Evolutionary conservation across 1,284 basidiomycete species (phyloP), one percentile per base, ranked within the genome.

Genomic region (Fistulina hepatica): DNA sequence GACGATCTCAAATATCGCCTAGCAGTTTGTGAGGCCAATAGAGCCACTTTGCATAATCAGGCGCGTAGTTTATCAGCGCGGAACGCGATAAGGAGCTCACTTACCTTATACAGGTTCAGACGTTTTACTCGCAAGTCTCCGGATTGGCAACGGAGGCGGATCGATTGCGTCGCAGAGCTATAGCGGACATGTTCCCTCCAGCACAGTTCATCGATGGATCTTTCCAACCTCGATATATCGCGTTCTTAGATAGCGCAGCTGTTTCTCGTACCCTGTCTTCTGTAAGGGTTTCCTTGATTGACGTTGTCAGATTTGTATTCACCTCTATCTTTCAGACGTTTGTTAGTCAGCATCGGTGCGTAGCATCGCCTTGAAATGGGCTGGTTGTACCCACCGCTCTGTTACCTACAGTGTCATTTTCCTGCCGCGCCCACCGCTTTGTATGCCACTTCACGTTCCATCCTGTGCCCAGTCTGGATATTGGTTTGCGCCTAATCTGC

Each of bases 401-500:
- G 21, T 21, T 21, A n/a, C 3, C 13, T 12, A 16, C n/a, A 45
- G 36, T 9, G 10, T 51, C 3, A 51, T 43, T 36, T 52, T 52
- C 34, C 23, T 51, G 5, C 43, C 46, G 13, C 45, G 50, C 9
- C 55, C 53, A 3, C 54, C 55, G 8, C 34, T 25, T 20, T 48
- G 40, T 21, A 40, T 56, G 24, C 54, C 55, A 6, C 35, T 56
- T 2, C 47, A 39, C 16, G 41, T 57, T 4, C 39, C 42, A 8
- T 24, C 37, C 6, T 41, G 34, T 31, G 50, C 43, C 12, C 44
- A 49, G 33, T 33, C 48, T 4, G 55, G 55, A 9, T 55, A 54
- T 36, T 57, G 55, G 54, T 57, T 55, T 26, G 42, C 42, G 30
- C 51, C 51, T 5, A 24, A 40, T 12, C 34, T 36, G 19, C 34